phyloP scores from a whole-genome alignment of 345 rosid species.

The Pseudoturritis turrita region DNA sequence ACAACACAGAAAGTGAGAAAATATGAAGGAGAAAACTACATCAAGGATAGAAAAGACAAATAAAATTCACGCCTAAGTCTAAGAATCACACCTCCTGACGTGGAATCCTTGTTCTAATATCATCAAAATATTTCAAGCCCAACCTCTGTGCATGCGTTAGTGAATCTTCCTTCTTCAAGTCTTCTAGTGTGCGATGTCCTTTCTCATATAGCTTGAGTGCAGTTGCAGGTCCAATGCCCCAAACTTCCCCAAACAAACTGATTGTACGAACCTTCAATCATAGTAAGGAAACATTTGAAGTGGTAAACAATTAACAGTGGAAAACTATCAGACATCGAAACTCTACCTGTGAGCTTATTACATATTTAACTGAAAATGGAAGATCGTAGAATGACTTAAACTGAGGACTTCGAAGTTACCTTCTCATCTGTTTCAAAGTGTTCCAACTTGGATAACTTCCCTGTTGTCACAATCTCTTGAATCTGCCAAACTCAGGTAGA shows the following conservation, averaged over 20 bases:
- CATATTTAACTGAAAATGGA: neutral
- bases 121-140: slow-evolving; percentile 92
- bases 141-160: slow-evolving; percentile 74
- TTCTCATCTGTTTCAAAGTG: slow-evolving; percentile 94
- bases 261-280: slow-evolving; percentile 66
- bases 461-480: slow-evolving; percentile 87
- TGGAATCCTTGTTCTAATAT: slow-evolving; percentile 77
- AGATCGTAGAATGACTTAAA: neutral
- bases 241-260: slow-evolving; percentile 83
- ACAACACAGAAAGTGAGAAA: slow-evolving; percentile 9
- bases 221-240: slow-evolving; percentile 98
- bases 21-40: neutral
- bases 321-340: neutral
- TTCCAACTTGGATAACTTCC: slow-evolving; percentile 86
- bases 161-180: slow-evolving; percentile 69
- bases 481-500: slow-evolving; percentile 45
- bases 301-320: neutral
- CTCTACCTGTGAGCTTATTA: neutral
- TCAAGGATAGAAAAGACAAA: neutral
- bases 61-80: slow-evolving; percentile 13
- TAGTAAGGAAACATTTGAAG: slow-evolving; percentile 1
- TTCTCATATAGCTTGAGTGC: slow-evolving; percentile 88
- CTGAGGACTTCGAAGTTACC: slow-evolving; percentile 36
- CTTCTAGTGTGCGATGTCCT: slow-evolving; percentile 75
- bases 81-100: slow-evolving; percentile 63